A percentile compares a stretch with the other conserved stretches of the same genome.
phyloP scores from a whole-genome alignment of 148 eudicot genomes.

The Linanthus parryae region DNA sequence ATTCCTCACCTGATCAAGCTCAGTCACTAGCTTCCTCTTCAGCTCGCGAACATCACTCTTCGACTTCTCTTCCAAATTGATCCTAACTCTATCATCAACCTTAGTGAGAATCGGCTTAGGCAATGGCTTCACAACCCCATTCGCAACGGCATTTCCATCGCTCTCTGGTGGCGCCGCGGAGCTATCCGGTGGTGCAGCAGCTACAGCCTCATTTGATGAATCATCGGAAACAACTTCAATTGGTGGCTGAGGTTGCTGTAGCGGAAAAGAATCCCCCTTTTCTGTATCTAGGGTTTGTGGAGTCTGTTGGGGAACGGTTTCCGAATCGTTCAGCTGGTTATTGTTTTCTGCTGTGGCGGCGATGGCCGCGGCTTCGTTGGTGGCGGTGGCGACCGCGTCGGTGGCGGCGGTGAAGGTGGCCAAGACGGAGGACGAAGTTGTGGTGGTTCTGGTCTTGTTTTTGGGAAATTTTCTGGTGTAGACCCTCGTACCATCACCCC shows the following conservation, averaged over 20 bases:
- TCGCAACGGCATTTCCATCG: conserved; percentile 13
- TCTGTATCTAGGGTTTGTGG: conserved; percentile 6
- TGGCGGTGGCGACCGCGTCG: conserved; percentile 6
- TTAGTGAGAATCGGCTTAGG: conserved; percentile 31
- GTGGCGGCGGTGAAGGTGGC: conserved; percentile 3
- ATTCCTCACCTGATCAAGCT: conserved; percentile 71
- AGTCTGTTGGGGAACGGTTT: conserved; percentile 3
- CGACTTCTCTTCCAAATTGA: conserved; percentile 37
- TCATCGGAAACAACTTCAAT: not conserved
- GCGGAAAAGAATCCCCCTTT: conserved; percentile 15
- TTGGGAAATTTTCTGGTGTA: conserved; percentile 20
- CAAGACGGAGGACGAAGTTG: no score
- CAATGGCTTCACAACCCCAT: conserved; percentile 6
- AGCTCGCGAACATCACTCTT: conserved; percentile 41
- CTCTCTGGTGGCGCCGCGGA: not conserved
- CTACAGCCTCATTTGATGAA: not conserved
- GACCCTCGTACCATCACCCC: conserved; percentile 25
- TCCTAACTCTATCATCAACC: conserved; percentile 57
- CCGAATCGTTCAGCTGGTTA: not conserved
- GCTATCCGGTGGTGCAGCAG: not conserved
- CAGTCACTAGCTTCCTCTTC: conserved; percentile 49
- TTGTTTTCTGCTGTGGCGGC: not conserved
- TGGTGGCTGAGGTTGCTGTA: conserved; percentile 1
- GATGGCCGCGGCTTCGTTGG: not conserved
- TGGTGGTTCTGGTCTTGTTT: conserved; percentile 10